A percentile compares a stretch with the other conserved stretches of the same genome.
Evolutionary conservation across 2,329 filamentous ascomycete species (phyloP).

Genomic region (Neurospora crassa): DNA sequence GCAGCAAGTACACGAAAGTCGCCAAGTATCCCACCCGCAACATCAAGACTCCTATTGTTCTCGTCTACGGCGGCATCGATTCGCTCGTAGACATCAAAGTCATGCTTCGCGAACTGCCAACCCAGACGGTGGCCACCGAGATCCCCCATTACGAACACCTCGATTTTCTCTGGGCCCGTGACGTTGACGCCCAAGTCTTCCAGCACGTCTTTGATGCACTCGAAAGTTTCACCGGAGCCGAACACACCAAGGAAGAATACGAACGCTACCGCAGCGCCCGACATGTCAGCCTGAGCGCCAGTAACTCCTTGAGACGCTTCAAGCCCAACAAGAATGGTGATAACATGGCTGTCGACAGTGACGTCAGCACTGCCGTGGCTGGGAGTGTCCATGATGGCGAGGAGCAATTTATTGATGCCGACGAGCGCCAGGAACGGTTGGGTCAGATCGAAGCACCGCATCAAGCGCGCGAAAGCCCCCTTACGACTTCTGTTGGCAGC

Average conservation of each 20-base stretch:
- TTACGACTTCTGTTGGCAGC: background rate
- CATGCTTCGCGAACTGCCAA: conserved; percentile 82
- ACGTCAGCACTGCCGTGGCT: conserved; percentile 20
- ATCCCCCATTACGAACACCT: conserved; percentile 93
- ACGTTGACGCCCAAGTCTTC: conserved; percentile 78
- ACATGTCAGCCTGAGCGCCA: conserved; percentile 35
- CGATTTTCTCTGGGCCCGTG: conserved; percentile 88
- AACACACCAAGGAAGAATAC: conserved; percentile 51
- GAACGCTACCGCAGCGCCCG: conserved; percentile 44
- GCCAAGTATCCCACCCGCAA: conserved; percentile 94
- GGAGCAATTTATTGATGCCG: background rate
- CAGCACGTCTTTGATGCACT: conserved; percentile 86
- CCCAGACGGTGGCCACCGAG: conserved; percentile 74
- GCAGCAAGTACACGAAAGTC: conserved; percentile 86
- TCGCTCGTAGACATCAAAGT: conserved; percentile 87
- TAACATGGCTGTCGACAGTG: conserved; percentile 19
- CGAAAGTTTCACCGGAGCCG: conserved; percentile 54
- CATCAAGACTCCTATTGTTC: conserved; percentile 88
- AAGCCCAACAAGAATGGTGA: conserved; percentile 8
- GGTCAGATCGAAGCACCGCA: background rate
- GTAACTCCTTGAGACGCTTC: conserved; percentile 22
- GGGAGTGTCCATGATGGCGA: conserved; percentile 9
- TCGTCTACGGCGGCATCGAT: conserved; percentile 89
- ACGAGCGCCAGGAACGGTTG: conserved; percentile 2
- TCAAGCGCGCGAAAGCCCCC: conserved; percentile 4